Base-by-base conservation (phyloP, 2,329 filamentous ascomycete species). In the Cercospora beticola region DNA sequence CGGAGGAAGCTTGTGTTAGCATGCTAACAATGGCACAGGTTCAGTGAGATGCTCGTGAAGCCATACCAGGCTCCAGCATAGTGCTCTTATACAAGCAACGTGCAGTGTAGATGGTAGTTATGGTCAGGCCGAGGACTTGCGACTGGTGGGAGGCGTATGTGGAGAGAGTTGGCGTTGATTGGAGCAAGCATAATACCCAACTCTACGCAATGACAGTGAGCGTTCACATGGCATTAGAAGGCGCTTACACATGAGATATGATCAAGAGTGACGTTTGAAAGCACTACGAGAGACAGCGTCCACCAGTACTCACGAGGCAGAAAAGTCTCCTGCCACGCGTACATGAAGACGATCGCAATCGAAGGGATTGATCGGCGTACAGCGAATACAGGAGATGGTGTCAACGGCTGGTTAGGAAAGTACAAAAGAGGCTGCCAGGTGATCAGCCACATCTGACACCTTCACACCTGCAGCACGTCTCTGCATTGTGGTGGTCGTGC, bases 1-100 rank as follows among this genome's bases (percentile, higher is more conserved):
- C n/a, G n/a, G n/a, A n/a, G n/a, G n/a, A n/a, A n/a, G n/a, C n/a
- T n/a, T n/a, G n/a, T n/a, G n/a, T 10, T 8, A 59, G 23, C 8
- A 60, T 69, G 60, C 73, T 75, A 65, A 76, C 71, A 65, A 81
- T 78, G 6, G 6, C 5, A 52, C 33, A 74, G 72, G 81, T 98
- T 95, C 80, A 93, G 91, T 78, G 89, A 93, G 77, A 92, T 95
- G 91, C 84, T 95, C 69, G 86, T 94, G 71, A 87, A 87, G 72
- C 92, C 91, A 0, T 94, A 90, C 76, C 85, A 91, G 61, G 90
- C 92, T 43, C 91, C 92, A 58, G 72, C 70, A 63, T 76, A 71
- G 49, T 52, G 18, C 46, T 23, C 16, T 21, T 18, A 14, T 10
- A 54, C n/a, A 28, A 18, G n/a, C 2, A 28, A 10, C 23, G n/a